phyloP scores from a whole-genome alignment of 352 stramenopile species.

The Pythium phragmitis region DNA sequence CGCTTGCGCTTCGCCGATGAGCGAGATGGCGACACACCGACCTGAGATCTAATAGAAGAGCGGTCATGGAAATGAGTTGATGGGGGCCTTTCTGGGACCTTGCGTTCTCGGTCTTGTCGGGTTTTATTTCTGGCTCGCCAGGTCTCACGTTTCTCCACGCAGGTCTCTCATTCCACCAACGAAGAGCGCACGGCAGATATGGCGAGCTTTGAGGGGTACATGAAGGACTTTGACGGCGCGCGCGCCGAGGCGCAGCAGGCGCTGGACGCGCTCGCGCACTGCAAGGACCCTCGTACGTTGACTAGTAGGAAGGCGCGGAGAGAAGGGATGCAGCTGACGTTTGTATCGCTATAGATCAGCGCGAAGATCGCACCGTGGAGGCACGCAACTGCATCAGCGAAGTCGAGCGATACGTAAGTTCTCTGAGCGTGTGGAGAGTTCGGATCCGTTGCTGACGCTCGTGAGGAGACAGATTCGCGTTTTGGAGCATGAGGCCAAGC shows the following conservation, averaged over 20 bases:
- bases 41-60: background rate
- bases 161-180: background rate
- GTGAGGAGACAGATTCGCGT: constrained; percentile 44
- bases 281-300: constrained; percentile 19
- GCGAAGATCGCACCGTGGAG: constrained; percentile 48
- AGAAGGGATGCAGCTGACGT: background rate
- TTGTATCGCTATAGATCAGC: constrained; percentile 20
- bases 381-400: constrained; percentile 53
- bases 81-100: constrained; percentile 8
- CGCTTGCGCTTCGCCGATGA: constrained; percentile 22
- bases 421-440: background rate
- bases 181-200: background rate
- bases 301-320: background rate
- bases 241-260: constrained; percentile 45
- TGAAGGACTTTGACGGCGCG: constrained; percentile 50
- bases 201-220: constrained; percentile 53
- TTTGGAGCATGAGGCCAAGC: constrained; percentile 50
- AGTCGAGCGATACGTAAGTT: constrained; percentile 69
- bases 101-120: background rate
- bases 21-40: background rate
- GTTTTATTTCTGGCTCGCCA: constrained; percentile 5
- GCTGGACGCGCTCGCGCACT: constrained; percentile 45
- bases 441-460: background rate
- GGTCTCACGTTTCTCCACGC: background rate
- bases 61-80: constrained; percentile 7